These are phyloP conservation scores for Cordia subcordata DNA, from an alignment of 257 asterid genomes.

Conservation along the genomic window DNA sequence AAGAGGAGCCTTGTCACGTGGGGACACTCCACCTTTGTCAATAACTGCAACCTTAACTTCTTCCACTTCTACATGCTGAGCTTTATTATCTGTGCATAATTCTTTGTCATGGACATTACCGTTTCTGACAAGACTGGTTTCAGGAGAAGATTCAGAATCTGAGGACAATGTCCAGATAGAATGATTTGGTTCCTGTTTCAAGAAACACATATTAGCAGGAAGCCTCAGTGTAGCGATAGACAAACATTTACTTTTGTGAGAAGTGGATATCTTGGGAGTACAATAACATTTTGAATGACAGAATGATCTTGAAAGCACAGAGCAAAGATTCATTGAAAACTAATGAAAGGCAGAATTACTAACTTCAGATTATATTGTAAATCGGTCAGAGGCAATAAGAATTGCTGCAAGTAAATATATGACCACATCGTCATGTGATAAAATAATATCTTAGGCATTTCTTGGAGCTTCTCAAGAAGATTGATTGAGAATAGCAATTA, in stretches of 20 bases:
- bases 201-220: slow-evolving; percentile 18
- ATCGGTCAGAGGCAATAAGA: not conserved
- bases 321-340: not conserved
- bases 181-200: slow-evolving; percentile 38
- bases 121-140: slow-evolving; percentile 28
- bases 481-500: not conserved
- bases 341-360: not conserved
- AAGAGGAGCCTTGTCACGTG: slow-evolving; percentile 19
- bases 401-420: not conserved
- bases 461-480: not conserved
- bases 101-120: slow-evolving; percentile 21
- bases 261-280: not conserved
- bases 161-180: slow-evolving; percentile 62
- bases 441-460: not conserved
- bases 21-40: slow-evolving; percentile 31
- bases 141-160: slow-evolving; percentile 62
- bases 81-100: slow-evolving; percentile 17
- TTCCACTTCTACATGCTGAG: slow-evolving; percentile 12
- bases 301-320: not conserved
- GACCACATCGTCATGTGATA: not conserved
- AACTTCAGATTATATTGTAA: not conserved
- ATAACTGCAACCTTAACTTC: slow-evolving; percentile 27
- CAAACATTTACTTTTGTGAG: not conserved
- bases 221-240: slow-evolving; percentile 9
- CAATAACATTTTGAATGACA: not conserved